Percentiles rank a stretch among this genome's conserved stretches.
These are phyloP conservation scores for Sugiyamaella neomexicana DNA, from an alignment of 1,139 yeast species.

Conservation along the genomic window DNA sequence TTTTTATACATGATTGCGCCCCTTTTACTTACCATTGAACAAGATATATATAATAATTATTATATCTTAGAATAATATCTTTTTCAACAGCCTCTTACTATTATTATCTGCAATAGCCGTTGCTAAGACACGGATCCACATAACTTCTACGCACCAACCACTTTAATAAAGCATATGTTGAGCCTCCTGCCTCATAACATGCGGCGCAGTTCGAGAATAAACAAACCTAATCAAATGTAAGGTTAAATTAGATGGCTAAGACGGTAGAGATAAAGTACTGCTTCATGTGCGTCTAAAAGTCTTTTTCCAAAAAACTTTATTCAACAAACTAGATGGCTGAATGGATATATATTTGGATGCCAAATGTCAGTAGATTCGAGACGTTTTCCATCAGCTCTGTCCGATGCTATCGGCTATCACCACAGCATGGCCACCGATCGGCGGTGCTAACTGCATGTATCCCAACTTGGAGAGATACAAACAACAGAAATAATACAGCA, in stretches of 20 bases:
- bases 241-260: constrained; percentile 10
- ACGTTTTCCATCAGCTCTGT: not conserved
- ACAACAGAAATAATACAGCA: constrained; percentile 5
- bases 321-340: not conserved
- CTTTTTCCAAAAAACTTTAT: not conserved
- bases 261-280: not conserved
- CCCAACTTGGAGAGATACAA: constrained; percentile 13
- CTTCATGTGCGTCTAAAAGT: not conserved
- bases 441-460: not conserved
- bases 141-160: not conserved
- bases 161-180: not conserved
- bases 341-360: not conserved
- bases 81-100: no score
- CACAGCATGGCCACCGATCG: constrained; percentile 1
- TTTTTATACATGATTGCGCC: no score
- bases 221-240: not conserved
- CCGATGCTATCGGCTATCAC: no score
- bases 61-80: no score
- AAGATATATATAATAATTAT: no score
- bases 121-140: not conserved
- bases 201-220: not conserved
- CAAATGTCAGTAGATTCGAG: not conserved
- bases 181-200: not conserved
- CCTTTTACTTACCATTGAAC: no score
- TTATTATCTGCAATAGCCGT: not conserved